These are phyloP conservation scores for Aspergillus diversus DNA, from an alignment of 495 filamentous ascomycete species.

Conservation along the genomic window DNA sequence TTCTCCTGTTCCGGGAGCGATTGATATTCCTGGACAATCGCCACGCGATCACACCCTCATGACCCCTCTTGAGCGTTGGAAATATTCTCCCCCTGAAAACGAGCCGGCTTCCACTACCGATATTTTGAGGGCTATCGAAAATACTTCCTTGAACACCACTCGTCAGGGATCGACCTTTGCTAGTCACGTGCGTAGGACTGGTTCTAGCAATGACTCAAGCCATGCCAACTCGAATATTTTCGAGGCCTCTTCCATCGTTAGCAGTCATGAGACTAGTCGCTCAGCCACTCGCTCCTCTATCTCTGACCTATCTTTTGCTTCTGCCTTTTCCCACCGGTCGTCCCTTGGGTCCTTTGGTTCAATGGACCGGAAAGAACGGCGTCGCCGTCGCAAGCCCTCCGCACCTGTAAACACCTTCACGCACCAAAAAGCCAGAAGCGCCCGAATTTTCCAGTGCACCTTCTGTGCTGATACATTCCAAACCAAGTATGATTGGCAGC, in stretches of 20 bases:
- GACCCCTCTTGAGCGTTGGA: slow-evolving; percentile 86
- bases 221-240: slow-evolving; percentile 64
- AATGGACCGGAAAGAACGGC: slow-evolving; percentile 67
- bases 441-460: slow-evolving; percentile 78
- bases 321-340: slow-evolving; percentile 69
- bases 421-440: slow-evolving; percentile 44
- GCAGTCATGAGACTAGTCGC: slow-evolving; percentile 71
- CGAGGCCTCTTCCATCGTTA: slow-evolving; percentile 66
- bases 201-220: slow-evolving; percentile 65
- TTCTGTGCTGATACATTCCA: slow-evolving; percentile 89
- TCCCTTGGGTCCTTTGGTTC: slow-evolving; percentile 71
- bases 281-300: slow-evolving; percentile 69
- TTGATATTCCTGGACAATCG: slow-evolving; percentile 65
- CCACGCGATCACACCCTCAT: slow-evolving; percentile 59
- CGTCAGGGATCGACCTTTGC: slow-evolving; percentile 46
- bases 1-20: slow-evolving; percentile 61
- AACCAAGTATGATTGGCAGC: slow-evolving; percentile 90
- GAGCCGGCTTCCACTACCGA: slow-evolving; percentile 80
- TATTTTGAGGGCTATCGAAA: slow-evolving; percentile 76
- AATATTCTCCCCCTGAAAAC: slow-evolving; percentile 82
- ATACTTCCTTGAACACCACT: slow-evolving; percentile 55
- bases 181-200: slow-evolving; percentile 57
- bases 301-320: slow-evolving; percentile 68
- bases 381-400: slow-evolving; percentile 65
- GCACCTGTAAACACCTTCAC: slow-evolving; percentile 47